Percentiles rank a stretch among this genome's conserved stretches.
Evolutionary conservation across 768 basidiomycete species (phyloP).

Genomic region (Hygrocybe punicea): DNA sequence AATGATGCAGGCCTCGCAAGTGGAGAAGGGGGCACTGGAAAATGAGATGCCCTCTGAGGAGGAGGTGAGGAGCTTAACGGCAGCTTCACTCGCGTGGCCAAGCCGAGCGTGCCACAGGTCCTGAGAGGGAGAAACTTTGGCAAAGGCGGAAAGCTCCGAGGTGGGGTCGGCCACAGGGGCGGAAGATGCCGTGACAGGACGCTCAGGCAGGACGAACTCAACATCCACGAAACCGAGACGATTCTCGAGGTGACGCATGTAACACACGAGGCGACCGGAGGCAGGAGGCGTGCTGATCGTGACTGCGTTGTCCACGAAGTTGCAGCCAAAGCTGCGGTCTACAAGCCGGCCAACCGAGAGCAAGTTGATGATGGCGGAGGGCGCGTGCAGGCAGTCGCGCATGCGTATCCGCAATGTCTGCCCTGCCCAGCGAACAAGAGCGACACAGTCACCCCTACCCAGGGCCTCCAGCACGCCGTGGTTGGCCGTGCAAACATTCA

Average conservation of each 20-base stretch:
- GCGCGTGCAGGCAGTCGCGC: slow-evolving; percentile 23
- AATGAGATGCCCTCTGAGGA: slow-evolving; percentile 17
- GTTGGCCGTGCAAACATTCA: slow-evolving; percentile 19
- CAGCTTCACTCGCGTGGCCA: slow-evolving; percentile 23
- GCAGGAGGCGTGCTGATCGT: slow-evolving; percentile 5
- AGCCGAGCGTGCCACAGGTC: slow-evolving; percentile 26
- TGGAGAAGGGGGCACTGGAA: slow-evolving; percentile 1
- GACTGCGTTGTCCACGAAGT: slow-evolving; percentile 3
- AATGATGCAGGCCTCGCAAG: slow-evolving; percentile 24
- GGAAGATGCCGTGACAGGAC: neutral
- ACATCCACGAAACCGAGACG: neutral
- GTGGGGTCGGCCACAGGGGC: neutral
- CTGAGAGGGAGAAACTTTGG: neutral
- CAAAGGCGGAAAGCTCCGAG: slow-evolving; percentile 4
- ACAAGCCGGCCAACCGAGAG: slow-evolving; percentile 19
- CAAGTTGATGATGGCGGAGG: slow-evolving; percentile 22
- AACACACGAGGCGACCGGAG: neutral
- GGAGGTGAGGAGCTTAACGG: slow-evolving; percentile 15
- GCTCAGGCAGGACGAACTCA: neutral
- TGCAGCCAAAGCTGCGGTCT: slow-evolving; percentile 7
- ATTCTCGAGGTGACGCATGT: neutral
- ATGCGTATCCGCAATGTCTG: slow-evolving; percentile 8
- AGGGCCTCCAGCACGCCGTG: slow-evolving; percentile 9
- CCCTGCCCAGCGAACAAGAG: slow-evolving; percentile 4
- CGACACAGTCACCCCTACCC: slow-evolving; percentile 14